Conservation (phyloP, 2,329 filamentous ascomycete species). For the Stromatinia cepivora region DNA sequence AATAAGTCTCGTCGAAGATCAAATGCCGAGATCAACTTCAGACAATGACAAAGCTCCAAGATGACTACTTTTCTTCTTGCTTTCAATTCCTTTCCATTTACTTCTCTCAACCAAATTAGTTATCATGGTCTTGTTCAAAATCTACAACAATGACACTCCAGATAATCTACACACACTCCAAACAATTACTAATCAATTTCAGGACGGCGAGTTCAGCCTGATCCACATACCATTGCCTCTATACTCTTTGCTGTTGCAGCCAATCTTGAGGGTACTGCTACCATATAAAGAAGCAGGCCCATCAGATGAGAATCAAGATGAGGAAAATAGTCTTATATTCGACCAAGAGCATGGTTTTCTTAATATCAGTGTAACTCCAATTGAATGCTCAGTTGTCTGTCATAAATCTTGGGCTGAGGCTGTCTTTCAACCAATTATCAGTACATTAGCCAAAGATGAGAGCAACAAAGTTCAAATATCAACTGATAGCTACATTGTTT, state of each 20-base stretch:
- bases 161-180: not conserved
- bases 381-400: conserved; percentile 92
- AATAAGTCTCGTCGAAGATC: conserved; percentile 1
- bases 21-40: conserved; percentile 9
- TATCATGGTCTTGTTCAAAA: conserved; percentile 1
- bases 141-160: not conserved
- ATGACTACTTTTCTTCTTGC: not conserved
- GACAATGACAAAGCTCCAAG: not conserved
- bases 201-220: conserved; percentile 85
- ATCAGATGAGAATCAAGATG: conserved; percentile 38
- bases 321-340: conserved; percentile 49
- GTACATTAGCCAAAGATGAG: conserved; percentile 56
- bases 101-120: not conserved
- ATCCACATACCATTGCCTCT: conserved; percentile 86
- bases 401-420: conserved; percentile 70
- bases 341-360: conserved; percentile 74
- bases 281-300: conserved; percentile 52
- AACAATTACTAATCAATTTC: conserved; percentile 35
- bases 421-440: conserved; percentile 73
- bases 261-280: conserved; percentile 81
- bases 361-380: conserved; percentile 88
- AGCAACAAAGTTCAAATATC: conserved; percentile 68
- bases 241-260: conserved; percentile 76
- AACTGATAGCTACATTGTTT: conserved; percentile 79
- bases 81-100: not conserved